Evolutionary conservation across 1,284 basidiomycete species (phyloP).

Genomic region (Microbotryum scabiosae): DNA sequence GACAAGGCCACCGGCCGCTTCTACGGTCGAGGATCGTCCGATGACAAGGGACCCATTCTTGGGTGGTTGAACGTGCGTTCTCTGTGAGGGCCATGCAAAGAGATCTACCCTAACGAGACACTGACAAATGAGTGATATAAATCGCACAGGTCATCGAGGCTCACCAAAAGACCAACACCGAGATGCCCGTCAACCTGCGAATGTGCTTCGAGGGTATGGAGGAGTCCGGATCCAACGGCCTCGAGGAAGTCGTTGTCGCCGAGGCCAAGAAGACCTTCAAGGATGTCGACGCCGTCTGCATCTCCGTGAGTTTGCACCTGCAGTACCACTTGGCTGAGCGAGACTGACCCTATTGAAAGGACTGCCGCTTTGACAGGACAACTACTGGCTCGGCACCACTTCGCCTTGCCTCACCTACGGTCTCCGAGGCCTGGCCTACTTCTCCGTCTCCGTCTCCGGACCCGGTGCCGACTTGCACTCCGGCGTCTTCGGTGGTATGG

Average conservation of each 20-base stretch:
- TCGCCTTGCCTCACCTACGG: conserved; percentile 45
- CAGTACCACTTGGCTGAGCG: not conserved
- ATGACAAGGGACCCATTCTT: conserved; percentile 69
- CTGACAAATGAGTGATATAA: not conserved
- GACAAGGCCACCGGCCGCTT: conserved; percentile 62
- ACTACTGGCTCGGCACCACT: conserved; percentile 37
- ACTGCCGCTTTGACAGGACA: conserved; percentile 15
- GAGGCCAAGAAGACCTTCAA: conserved; percentile 80
- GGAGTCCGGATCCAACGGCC: conserved; percentile 85
- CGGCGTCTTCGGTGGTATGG: conserved; percentile 45
- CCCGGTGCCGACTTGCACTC: conserved; percentile 88
- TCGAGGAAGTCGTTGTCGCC: conserved; percentile 77
- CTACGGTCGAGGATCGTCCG: conserved; percentile 81
- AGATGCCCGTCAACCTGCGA: conserved; percentile 86
- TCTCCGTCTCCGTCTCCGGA: conserved; percentile 72
- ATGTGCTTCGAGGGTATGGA: conserved; percentile 99
- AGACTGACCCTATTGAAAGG: not conserved
- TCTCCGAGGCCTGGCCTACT: conserved; percentile 78
- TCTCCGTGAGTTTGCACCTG: conserved; percentile 42
- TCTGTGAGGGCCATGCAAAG: too few relatives aligned
- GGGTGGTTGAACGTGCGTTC: conserved; percentile 75
- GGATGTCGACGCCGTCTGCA: conserved; percentile 90
- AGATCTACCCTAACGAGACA: not conserved
- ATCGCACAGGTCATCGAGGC: conserved; percentile 58
- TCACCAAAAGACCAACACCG: conserved; percentile 61